phyloP scores from a whole-genome alignment of 441 rosid species.

The Hura crepitans region DNA sequence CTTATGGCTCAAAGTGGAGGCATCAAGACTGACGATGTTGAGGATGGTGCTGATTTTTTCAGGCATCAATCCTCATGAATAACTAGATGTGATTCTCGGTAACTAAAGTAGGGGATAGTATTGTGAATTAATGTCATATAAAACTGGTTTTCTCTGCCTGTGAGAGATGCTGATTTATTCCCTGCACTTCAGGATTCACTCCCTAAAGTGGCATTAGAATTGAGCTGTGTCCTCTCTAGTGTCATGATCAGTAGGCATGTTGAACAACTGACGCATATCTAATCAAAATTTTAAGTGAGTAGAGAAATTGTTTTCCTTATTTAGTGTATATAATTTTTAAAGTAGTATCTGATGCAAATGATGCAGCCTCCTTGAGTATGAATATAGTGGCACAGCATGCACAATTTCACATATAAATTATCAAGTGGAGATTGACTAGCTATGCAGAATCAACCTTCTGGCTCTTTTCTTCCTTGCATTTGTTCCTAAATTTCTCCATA shows the following conservation, averaged over 20 bases:
- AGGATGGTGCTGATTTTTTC: conserved; percentile 87
- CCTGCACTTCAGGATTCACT: conserved; percentile 5
- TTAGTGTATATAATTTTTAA: too few relatives aligned
- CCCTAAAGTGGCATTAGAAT: conserved; percentile 7
- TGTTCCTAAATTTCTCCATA: too few relatives aligned
- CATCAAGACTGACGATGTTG: conserved; percentile 78
- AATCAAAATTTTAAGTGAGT: not conserved
- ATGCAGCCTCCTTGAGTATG: too few relatives aligned
- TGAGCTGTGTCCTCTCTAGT: not conserved
- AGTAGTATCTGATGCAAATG: too few relatives aligned
- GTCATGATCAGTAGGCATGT: not conserved
- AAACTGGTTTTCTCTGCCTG: not conserved
- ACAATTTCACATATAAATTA: too few relatives aligned
- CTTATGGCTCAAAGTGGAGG: conserved; percentile 72
- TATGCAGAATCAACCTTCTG: too few relatives aligned
- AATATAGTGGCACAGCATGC: too few relatives aligned
- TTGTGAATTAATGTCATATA: not conserved
- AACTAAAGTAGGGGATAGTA: not conserved
- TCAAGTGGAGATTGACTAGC: too few relatives aligned
- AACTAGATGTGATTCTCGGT: conserved; percentile 11
- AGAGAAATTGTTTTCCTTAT: too few relatives aligned
- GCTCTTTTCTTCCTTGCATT: too few relatives aligned
- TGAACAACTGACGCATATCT: not conserved
- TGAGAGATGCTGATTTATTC: not conserved
- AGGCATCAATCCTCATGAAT: conserved; percentile 21